phyloP scores from a whole-genome alignment of 345 rosid species.

The Nephelium lappaceum region DNA sequence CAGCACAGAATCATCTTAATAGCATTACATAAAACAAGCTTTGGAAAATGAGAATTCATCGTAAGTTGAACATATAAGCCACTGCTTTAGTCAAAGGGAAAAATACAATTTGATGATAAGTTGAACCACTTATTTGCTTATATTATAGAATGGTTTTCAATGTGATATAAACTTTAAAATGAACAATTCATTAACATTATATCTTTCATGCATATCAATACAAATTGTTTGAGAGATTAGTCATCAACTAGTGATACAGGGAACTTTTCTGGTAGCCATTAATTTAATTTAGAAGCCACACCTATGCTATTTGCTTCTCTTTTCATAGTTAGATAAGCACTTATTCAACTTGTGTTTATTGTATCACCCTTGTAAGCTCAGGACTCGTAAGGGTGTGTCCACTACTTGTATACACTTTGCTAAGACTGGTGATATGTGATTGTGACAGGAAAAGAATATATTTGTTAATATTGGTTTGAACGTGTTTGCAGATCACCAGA shows the following conservation, averaged over 20 bases:
- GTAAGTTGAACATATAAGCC: neutral
- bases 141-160: neutral
- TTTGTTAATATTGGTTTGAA: slow-evolving; percentile 10
- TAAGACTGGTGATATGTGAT: neutral
- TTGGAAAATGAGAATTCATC: slow-evolving; percentile 12
- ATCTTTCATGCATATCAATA: neutral
- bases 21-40: neutral
- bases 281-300: neutral
- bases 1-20: neutral
- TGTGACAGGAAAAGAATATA: neutral
- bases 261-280: slow-evolving; percentile 7
- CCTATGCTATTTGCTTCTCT: neutral
- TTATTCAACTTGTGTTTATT: neutral
- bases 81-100: neutral
- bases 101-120: slow-evolving; percentile 2
- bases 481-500: slow-evolving; percentile 66
- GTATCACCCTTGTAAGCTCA: neutral
- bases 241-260: neutral
- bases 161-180: neutral
- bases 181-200: neutral
- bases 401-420: neutral
- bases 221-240: neutral
- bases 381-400: neutral
- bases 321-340: neutral
- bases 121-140: neutral